These are phyloP conservation scores for Platanthera zijinensis DNA, from an alignment of 106 monocot species.

Conservation along the genomic window DNA sequence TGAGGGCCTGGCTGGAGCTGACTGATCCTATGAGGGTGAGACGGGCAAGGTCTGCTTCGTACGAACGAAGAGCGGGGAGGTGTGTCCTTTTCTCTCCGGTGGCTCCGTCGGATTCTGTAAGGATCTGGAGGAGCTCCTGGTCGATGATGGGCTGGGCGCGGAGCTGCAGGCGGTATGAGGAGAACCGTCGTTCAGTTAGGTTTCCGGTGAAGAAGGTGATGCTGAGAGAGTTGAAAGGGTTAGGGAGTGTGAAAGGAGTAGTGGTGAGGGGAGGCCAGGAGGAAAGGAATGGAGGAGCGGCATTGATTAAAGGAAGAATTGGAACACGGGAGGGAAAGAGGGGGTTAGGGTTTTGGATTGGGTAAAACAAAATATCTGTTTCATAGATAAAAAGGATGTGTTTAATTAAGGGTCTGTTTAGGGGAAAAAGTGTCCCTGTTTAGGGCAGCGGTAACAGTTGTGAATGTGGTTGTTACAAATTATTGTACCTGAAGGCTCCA, in stretches of 20 bases:
- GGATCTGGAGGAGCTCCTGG: slow-evolving; percentile 20
- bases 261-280: not conserved
- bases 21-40: slow-evolving; percentile 48
- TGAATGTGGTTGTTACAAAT: too few species aligned
- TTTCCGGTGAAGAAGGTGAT: not conserved
- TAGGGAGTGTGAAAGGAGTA: slow-evolving; percentile 1
- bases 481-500: too few species aligned
- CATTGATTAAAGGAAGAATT: not conserved
- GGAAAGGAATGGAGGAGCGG: not conserved
- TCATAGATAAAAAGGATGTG: too few species aligned
- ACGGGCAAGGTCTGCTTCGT: slow-evolving; percentile 41
- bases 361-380: too few species aligned
- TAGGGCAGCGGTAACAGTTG: too few species aligned
- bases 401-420: too few species aligned
- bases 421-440: too few species aligned
- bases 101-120: slow-evolving; percentile 3
- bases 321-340: not conserved
- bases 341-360: not conserved
- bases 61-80: slow-evolving; percentile 51
- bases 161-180: not conserved
- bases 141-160: slow-evolving; percentile 18
- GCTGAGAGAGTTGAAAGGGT: not conserved
- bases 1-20: slow-evolving; percentile 41
- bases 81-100: slow-evolving; percentile 2
- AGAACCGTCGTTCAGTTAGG: not conserved